Evolutionary conservation across 2,329 filamentous ascomycete genomes (phyloP), one percentile per base, ranked within the genome.

Genomic region (Fusarium napiforme): DNA sequence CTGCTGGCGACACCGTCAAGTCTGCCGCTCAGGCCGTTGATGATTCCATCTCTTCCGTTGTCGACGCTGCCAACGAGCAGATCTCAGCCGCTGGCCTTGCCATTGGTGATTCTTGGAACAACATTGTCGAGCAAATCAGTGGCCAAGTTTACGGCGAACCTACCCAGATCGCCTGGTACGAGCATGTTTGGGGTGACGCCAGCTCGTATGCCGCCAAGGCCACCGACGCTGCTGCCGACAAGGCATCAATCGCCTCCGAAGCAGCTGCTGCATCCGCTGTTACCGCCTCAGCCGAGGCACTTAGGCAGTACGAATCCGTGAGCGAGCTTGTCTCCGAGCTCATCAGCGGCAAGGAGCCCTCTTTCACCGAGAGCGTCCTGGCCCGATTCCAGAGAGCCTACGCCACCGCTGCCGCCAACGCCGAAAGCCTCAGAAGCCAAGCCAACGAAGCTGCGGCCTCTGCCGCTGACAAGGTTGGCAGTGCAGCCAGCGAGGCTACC

Each of bases 321-420:
- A 90, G 91, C 79, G 89, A 88, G 18, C 87, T 96, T 4, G 87
- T 97, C 19, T 93, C 92, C 4, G 94, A 97, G 81, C 85, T 97
- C 3, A 85, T 97, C 19, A 83, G 87, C 45, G 94, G 93, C 60
- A 94, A 92, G 80, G 94, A 97, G 79, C 91, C 93, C 1, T 90
- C 91, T 19, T 97, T 94, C 77, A 95, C 92, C 0, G 93, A 97
- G 78, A 95, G 93, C 67, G 92, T 96, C 7, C 90, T 94, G 82
- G 90, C 85, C 59, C 89, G 92, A 58, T 86, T 97, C 18, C 89
- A 89, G 63, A 91, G 88, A 7, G 93, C 90, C 1, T 96, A 96
- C 78, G 89, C 90, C 30, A 93, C 91, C 0, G 92, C 90, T 3
- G 83, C 88, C 4, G 86, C 89, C 1, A 90, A 86, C 2, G 84